Evolutionary conservation across 306 rosid species (phyloP), one percentile per base, ranked within the genome.

Genomic region (Quercus aquifolioides): DNA sequence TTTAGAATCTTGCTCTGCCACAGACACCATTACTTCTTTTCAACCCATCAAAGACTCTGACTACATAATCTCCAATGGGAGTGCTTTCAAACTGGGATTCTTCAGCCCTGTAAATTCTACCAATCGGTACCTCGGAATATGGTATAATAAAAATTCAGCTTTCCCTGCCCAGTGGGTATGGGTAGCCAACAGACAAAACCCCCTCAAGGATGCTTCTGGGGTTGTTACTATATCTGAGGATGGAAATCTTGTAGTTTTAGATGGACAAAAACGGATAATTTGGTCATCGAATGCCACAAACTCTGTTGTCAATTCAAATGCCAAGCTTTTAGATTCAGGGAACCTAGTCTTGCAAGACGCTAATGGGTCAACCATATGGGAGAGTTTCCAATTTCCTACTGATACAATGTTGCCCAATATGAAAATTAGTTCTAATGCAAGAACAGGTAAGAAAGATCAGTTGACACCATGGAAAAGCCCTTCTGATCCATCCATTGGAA

Each of bases 241-340:
- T 31, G 86, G 89, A 2, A 85, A 85, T 58, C 82, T 85, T 38
- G 84, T 73, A 5, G 71, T 80, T 1, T 63, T 85, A 55, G 70
- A 89, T 46, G 75, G 79, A 10, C 31, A 77, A 10, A 80, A 84
- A 41, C 1, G 0, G 3, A 41, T 62, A 0, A 0, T 84, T 28
- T 85, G 93, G 91, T 84, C 88, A 72, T 58, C 91, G 6, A 78
- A 54, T 26, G 69, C 85, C 6, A 8, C 83, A 33, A 79, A 51
- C 10, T 3, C 60, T 6, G n/a, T 35, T 15, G 8, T 21, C 8
- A 82, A 81, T 75, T 51, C 85, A 19, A 83, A 4, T 2, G 79
- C 74, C 2, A 78, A 73, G 20, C 78, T 89, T 31, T 73, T 51
- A 28, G 91, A 89, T 62, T 65, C 63, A 0, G 89, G 93, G 4